These are phyloP conservation scores for Stentor coeruleus DNA, from an alignment of 73 alveolate genomes.

Conservation along the genomic window DNA sequence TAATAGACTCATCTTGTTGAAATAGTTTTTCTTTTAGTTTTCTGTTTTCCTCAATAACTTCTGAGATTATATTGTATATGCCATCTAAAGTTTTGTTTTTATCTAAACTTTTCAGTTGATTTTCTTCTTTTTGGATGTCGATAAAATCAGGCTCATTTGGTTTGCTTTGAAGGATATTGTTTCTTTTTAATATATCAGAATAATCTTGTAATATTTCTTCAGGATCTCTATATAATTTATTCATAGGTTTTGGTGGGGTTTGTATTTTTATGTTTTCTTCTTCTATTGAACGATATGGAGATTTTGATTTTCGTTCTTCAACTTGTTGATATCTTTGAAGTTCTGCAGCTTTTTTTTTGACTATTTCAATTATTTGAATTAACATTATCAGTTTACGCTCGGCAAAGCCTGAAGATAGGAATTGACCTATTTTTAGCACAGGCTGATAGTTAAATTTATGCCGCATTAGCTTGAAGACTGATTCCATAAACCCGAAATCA, in stretches of 20 bases:
- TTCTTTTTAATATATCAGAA: neutral
- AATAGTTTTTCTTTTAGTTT: neutral
- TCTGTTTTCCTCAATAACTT: neutral
- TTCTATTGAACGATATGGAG: slow-evolving; percentile 1
- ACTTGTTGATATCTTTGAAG: neutral
- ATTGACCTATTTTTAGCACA: slow-evolving; percentile 33
- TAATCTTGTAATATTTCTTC: neutral
- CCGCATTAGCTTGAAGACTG: slow-evolving; percentile 43
- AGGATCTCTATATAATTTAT: neutral
- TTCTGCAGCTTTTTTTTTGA: slow-evolving; percentile 31
- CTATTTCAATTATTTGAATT: slow-evolving; percentile 34
- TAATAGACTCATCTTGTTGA: neutral
- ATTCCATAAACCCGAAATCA: slow-evolving; percentile 51
- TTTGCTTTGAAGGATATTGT: neutral
- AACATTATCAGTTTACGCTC: slow-evolving; percentile 44
- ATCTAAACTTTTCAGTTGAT: neutral
- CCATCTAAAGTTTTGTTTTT: neutral
- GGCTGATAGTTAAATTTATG: slow-evolving; percentile 46
- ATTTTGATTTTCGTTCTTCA: slow-evolving; percentile 6
- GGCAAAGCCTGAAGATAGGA: slow-evolving; percentile 47
- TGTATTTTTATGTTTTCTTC: slow-evolving; percentile 17
- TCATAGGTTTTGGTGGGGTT: neutral
- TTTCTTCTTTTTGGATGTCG: neutral
- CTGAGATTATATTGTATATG: too few relatives aligned
- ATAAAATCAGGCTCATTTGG: neutral